A percentile compares a stretch with the other conserved stretches of the same genome.
Evolutionary conservation across 1,284 basidiomycete species (phyloP).

Genomic region (Phylloboletellus chloephorus): DNA sequence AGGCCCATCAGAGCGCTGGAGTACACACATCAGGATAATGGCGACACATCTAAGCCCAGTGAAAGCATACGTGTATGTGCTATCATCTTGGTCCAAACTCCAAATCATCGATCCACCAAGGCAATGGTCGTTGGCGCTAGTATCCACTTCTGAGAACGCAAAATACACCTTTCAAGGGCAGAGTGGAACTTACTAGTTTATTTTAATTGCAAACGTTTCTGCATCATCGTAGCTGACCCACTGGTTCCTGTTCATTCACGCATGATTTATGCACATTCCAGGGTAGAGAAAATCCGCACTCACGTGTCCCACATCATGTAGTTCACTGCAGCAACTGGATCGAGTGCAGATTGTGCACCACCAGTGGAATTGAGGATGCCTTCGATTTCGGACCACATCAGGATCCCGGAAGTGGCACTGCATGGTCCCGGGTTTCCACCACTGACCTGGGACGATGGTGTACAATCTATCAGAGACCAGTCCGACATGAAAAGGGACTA

Average conservation of each 20-base stretch:
- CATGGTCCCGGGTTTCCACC: slow-evolving; percentile 4
- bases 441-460: background rate
- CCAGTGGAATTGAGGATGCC: background rate
- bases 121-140: slow-evolving; percentile 3
- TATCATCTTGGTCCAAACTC: slow-evolving; percentile 3
- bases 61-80: background rate
- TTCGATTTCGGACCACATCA: slow-evolving; percentile 5
- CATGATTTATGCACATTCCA: background rate
- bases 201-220: slow-evolving; percentile 1
- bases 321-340: slow-evolving; percentile 2
- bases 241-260: background rate
- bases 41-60: background rate
- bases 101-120: slow-evolving; percentile 2
- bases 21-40: background rate
- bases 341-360: background rate
- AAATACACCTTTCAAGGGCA: background rate
- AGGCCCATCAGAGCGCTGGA: background rate
- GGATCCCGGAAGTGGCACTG: slow-evolving; percentile 1
- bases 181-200: slow-evolving; percentile 1
- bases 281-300: background rate
- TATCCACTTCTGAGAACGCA: background rate
- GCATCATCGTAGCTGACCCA: slow-evolving; percentile 4
- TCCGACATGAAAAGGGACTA: background rate
- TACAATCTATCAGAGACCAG: background rate
- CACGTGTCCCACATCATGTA: slow-evolving; percentile 4